Percentiles rank a stretch among this genome's conserved stretches.
Evolutionary conservation across 306 rosid genomes (phyloP).

Genomic region (Purshia tridentata): DNA sequence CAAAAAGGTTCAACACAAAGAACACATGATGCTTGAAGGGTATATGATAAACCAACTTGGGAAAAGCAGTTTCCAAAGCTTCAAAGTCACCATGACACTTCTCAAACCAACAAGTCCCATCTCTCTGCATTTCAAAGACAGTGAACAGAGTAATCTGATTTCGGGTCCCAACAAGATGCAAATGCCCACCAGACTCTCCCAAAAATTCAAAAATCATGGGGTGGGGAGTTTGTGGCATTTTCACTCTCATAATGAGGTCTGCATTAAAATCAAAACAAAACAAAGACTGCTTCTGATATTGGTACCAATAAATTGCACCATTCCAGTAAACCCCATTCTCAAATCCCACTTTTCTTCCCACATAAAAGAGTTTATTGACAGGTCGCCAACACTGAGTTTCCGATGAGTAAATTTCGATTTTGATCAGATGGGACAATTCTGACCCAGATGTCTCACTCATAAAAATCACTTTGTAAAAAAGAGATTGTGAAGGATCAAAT

Average conservation of each 20-base stretch:
- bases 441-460: background rate
- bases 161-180: background rate
- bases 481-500: conserved; percentile 34
- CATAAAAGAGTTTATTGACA: background rate
- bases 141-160: background rate
- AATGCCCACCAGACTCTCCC: background rate
- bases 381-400: conserved; percentile 23
- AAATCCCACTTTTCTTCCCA: conserved; percentile 12
- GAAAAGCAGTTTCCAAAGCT: background rate
- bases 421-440: conserved; percentile 3
- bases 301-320: conserved; percentile 29
- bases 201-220: background rate
- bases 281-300: background rate
- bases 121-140: conserved; percentile 11
- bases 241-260: conserved; percentile 10
- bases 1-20: background rate
- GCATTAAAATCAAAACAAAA: conserved; percentile 14
- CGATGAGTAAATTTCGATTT: conserved; percentile 24
- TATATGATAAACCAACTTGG: background rate
- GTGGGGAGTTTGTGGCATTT: background rate
- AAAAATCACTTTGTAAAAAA: background rate
- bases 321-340: conserved; percentile 29
- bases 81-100: conserved; percentile 5
- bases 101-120: conserved; percentile 6
- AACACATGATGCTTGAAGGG: background rate